Percentiles rank a stretch among this genome's conserved stretches.
Conservation (phyloP, 164 flowering plant species). For the Umbilicus rupestris region DNA sequence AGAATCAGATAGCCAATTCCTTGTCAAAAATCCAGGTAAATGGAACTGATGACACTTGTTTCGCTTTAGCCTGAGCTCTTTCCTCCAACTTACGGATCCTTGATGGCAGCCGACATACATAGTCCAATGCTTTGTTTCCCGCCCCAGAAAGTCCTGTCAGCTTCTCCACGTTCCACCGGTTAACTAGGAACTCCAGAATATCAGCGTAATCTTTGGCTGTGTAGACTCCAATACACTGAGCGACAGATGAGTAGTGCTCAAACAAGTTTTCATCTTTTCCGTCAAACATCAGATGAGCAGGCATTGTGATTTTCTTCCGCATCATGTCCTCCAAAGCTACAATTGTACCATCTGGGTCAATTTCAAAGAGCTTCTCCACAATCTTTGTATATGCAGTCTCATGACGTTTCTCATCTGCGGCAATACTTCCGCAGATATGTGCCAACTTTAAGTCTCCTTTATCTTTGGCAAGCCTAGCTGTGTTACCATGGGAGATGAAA, state of each 20-base stretch:
- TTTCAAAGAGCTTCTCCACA: slow-evolving; percentile 43
- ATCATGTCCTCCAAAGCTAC: slow-evolving; percentile 46
- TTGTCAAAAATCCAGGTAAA: slow-evolving; percentile 37
- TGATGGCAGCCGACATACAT: slow-evolving; percentile 34
- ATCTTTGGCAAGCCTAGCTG: slow-evolving; percentile 38
- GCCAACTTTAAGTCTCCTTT: slow-evolving; percentile 41
- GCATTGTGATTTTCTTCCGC: slow-evolving; percentile 52
- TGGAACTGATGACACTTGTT: slow-evolving; percentile 18
- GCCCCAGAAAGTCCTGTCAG: slow-evolving; percentile 31
- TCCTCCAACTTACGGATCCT: slow-evolving; percentile 35
- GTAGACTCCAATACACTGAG: slow-evolving; percentile 49
- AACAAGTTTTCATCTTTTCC: slow-evolving; percentile 39
- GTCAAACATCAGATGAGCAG: slow-evolving; percentile 49
- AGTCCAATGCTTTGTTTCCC: slow-evolving; percentile 35
- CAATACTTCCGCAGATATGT: slow-evolving; percentile 43
- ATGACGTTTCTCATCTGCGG: slow-evolving; percentile 49
- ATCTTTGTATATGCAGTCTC: slow-evolving; percentile 44
- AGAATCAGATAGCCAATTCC: slow-evolving; percentile 8
- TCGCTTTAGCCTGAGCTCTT: slow-evolving; percentile 26
- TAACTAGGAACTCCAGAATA: slow-evolving; percentile 42
- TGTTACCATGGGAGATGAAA: slow-evolving; percentile 41
- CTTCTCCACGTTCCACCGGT: slow-evolving; percentile 37
- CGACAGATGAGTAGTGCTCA: slow-evolving; percentile 42
- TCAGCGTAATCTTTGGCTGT: slow-evolving; percentile 56
- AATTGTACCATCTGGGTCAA: slow-evolving; percentile 37